These are phyloP conservation scores for Pugionium cornutum DNA, from an alignment of 345 rosid genomes.

Conservation along the genomic window DNA sequence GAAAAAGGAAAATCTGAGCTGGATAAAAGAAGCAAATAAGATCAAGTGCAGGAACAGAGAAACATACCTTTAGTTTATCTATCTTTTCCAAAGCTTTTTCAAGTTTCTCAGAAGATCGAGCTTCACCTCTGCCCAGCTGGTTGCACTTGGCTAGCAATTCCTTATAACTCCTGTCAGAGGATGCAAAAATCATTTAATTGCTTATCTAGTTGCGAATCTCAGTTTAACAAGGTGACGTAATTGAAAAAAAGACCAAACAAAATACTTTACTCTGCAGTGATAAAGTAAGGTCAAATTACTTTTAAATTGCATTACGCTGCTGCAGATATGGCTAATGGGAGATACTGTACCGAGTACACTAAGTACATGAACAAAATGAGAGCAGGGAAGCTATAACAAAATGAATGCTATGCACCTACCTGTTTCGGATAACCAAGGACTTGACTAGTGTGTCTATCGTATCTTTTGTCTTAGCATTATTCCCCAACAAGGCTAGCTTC, in stretches of 20 bases:
- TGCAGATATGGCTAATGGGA: background rate
- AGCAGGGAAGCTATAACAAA: slow-evolving; percentile 10
- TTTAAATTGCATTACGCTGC: background rate
- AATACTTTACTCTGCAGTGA: background rate
- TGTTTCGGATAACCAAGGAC: slow-evolving; percentile 73
- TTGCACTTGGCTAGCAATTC: slow-evolving; percentile 89
- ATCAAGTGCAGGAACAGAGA: background rate
- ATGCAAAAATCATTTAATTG: slow-evolving; percentile 11
- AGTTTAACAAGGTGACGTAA: background rate
- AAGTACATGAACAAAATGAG: slow-evolving; percentile 8
- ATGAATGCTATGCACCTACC: slow-evolving; percentile 45
- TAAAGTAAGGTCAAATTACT: background rate
- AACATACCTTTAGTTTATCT: slow-evolving; percentile 59
- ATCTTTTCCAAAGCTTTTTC: slow-evolving; percentile 79
- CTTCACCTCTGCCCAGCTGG: slow-evolving; percentile 84
- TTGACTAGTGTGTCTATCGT: slow-evolving; percentile 68
- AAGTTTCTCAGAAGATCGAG: slow-evolving; percentile 62
- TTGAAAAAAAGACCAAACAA: slow-evolving; percentile 13
- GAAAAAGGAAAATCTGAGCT: slow-evolving; percentile 1
- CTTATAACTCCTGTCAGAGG: slow-evolving; percentile 66
- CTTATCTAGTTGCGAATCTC: background rate
- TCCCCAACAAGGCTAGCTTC: slow-evolving; percentile 78
- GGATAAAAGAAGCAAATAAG: slow-evolving; percentile 10
- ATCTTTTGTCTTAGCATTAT: slow-evolving; percentile 58
- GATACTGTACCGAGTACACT: slow-evolving; percentile 6